These are phyloP conservation scores for Boletus holoroseus DNA, from an alignment of 1,284 basidiomycete genomes.

Conservation along the genomic window DNA sequence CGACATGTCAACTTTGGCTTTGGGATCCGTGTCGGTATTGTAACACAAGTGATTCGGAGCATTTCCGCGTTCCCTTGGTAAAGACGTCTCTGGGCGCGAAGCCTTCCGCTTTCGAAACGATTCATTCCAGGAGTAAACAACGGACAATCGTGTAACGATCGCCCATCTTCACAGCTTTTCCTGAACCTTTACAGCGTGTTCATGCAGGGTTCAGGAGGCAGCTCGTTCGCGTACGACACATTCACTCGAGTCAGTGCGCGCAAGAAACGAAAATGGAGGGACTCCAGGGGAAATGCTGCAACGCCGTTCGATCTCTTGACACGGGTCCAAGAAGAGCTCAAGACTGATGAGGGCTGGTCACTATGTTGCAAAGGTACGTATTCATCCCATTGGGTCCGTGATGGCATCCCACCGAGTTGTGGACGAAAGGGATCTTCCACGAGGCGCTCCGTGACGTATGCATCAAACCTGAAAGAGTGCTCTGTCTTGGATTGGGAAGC, in stretches of 20 bases:
- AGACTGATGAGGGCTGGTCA: conserved; percentile 40
- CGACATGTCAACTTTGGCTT: too few relatives aligned
- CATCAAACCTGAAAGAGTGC: conserved; percentile 27
- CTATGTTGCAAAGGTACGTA: conserved; percentile 35
- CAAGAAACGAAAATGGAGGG: conserved; percentile 33
- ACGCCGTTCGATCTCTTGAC: conserved; percentile 32
- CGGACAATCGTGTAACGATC: neutral
- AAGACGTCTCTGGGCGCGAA: too few relatives aligned
- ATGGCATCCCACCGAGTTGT: neutral
- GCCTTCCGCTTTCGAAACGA: too few relatives aligned
- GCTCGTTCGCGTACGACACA: conserved; percentile 34
- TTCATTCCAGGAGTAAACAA: neutral
- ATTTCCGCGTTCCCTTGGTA: conserved; percentile 12
- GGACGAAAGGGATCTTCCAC: conserved; percentile 34
- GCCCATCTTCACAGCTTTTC: neutral
- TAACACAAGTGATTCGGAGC: conserved; percentile 13
- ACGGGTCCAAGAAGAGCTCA: conserved; percentile 37
- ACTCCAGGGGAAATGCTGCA: conserved; percentile 21
- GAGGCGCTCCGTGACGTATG: conserved; percentile 29
- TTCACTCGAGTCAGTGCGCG: conserved; percentile 41
- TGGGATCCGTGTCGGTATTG: too few relatives aligned
- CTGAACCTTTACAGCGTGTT: neutral
- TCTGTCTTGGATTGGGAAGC: conserved; percentile 70
- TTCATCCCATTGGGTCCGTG: conserved; percentile 7
- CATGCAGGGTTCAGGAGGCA: conserved; percentile 18